Evolutionary conservation across 1,284 basidiomycete genomes (phyloP).

Genomic region (Ustilago hordei): DNA sequence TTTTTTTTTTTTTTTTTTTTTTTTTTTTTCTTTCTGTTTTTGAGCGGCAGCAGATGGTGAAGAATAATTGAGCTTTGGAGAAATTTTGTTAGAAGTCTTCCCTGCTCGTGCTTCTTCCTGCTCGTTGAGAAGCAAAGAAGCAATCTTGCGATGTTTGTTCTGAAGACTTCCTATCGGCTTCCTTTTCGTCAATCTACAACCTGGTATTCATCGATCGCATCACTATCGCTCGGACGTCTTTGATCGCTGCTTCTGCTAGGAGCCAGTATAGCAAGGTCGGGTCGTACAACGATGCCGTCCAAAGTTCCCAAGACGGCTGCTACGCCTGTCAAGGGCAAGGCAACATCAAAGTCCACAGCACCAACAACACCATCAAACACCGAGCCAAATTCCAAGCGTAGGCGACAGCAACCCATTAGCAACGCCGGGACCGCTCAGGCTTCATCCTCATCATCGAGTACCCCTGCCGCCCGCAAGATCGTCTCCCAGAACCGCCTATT

Average conservation of each 20-base stretch:
- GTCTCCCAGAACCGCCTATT: slow-evolving; percentile 75
- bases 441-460: slow-evolving; percentile 10
- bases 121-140: too few relatives aligned
- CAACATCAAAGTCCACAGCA: slow-evolving; percentile 10
- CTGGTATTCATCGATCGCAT: background rate
- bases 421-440: background rate
- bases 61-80: too few relatives aligned
- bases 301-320: slow-evolving; percentile 28
- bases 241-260: background rate
- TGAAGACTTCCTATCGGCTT: too few relatives aligned
- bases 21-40: slow-evolving; percentile 13
- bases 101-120: too few relatives aligned
- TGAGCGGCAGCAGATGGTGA: background rate
- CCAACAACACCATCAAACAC: slow-evolving; percentile 9
- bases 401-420: slow-evolving; percentile 15
- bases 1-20: slow-evolving; percentile 23
- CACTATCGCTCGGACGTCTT: background rate
- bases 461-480: slow-evolving; percentile 24
- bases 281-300: slow-evolving; percentile 28
- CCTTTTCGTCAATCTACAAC: background rate
- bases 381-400: slow-evolving; percentile 35
- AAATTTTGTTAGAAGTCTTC: too few relatives aligned
- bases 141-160: too few relatives aligned
- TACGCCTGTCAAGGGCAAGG: slow-evolving; percentile 27
- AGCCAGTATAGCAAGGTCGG: background rate